Evolutionary conservation across 352 stramenopile genomes (phyloP), one percentile per base, ranked within the genome.

Genomic region (Pythium folliculosum): DNA sequence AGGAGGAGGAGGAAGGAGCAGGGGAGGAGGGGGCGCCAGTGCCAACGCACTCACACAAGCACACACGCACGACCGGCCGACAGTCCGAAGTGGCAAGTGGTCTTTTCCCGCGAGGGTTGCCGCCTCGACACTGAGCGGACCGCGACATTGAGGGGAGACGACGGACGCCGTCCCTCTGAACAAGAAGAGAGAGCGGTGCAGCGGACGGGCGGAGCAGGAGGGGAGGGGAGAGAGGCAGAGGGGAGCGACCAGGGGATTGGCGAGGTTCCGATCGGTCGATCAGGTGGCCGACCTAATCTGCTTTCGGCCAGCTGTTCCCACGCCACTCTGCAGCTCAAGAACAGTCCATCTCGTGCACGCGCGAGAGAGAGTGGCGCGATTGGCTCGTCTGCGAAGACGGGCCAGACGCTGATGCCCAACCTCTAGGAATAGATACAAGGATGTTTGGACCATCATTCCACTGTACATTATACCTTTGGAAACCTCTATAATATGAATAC

Each of bases 51-150:
- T 21, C 35, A 16, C 35, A 40, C 35, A 40, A 10, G 35, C 35
- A 40, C 35, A 40, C 35, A 40, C 35, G 35, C 35, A 40, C 35
- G 35, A 57, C 50, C 8, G 17, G 25, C 50, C 50, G 50, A 57
- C 50, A 57, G n/a, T 40, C 43, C 43, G 5, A 48, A 48, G 43
- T 48, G 43, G 50, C 25, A 57, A 57, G 50, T 57, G 50, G 50
- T 10, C 17, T 38, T 43, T 57, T 54, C 50, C 50, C 50, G 50
- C 50, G 35, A 56, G 17, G 22, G 17, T 43, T 14, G 25, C 23
- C 50, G 50, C 50, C 50, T 57, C 50, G 50, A 57, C 50, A 57
- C 50, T 57, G 50, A 44, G 25, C 50, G 32, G 27, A 57, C 32
- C 43, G 43, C 17, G 43, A 48, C 43, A 48, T 48, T 48, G 0